Base-by-base conservation (phyloP, 2,329 filamentous ascomycete species). In the Rhinocladiella mackenziei region DNA sequence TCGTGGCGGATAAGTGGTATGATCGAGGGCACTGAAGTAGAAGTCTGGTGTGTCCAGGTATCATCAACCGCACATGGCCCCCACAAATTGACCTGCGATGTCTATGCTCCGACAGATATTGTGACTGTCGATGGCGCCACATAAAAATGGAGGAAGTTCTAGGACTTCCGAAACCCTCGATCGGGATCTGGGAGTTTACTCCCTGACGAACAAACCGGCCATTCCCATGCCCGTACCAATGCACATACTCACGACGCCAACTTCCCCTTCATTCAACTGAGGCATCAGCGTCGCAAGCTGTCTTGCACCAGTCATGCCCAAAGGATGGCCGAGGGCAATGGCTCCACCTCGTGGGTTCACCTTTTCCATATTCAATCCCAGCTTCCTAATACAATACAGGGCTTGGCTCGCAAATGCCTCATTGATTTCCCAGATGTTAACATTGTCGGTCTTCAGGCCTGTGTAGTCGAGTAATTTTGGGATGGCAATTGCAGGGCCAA, bases 301-400 rank as follows among this genome's bases (percentile, higher is more conserved):
- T 55, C 89, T 74, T 20, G 85, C 87, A 23, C 87, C 88, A 4
- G 89, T 96, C 22, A 89, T 89, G 34, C 91, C 89, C 1, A 96
- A 75, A 4, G 89, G 89, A 64, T 96, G 91, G 1, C 91, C 91
- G 17, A 96, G 69, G n/a, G 91, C 89, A 64, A 96, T 95, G 2
- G 89, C 91, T 22, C 91, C 89, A 49, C 91, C 91, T 58, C 94
- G 89, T 0, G 88, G 88, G 67, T 97, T 97, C 13, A 96, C 84
- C 66, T 77, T 83, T 5, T 78, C 78, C 10, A 43, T 25, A 56
- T 82, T 75, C 69, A 80, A 55, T 60, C 78, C 58, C 15, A 72
- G 54, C 58, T 80, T 76, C 48, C 87, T 71, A 33, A 91, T 68
- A 57, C 84, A 89, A 67, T 94, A 77, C 39, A 83, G 59, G 28